These are phyloP conservation scores for Fennellomyces sp. DNA, from an alignment of 371 early-diverging fungal species.

Conservation along the genomic window DNA sequence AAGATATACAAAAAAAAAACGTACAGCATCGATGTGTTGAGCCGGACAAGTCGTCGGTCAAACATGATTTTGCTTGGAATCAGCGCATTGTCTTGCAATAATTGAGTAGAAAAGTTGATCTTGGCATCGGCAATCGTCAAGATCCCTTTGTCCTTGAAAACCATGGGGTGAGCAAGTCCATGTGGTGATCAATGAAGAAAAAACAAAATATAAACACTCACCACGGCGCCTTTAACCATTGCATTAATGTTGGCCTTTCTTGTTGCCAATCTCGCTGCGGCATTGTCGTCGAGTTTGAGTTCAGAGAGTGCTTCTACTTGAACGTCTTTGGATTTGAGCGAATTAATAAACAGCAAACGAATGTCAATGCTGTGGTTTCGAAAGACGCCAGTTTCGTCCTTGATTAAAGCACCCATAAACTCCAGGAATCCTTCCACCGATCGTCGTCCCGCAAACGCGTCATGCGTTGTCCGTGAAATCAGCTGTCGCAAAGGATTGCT, in stretches of 20 bases:
- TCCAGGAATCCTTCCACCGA: slow-evolving; percentile 29
- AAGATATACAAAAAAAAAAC: slow-evolving; percentile 11
- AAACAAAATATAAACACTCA: slow-evolving; percentile 18
- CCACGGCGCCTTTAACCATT: slow-evolving; percentile 37
- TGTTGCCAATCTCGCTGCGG: slow-evolving; percentile 2
- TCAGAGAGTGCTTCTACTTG: slow-evolving; percentile 36
- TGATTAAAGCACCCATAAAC: slow-evolving; percentile 26
- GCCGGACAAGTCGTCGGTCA: slow-evolving; percentile 60
- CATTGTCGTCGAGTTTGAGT: slow-evolving; percentile 16
- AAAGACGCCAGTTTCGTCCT: slow-evolving; percentile 28
- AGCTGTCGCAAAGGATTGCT: slow-evolving; percentile 18
- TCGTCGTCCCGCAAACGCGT: slow-evolving; percentile 28
- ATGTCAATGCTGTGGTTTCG: slow-evolving; percentile 16
- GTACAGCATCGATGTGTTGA: slow-evolving; percentile 69
- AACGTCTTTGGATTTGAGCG: slow-evolving; percentile 32
- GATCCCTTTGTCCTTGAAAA: slow-evolving; percentile 21
- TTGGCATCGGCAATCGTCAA: slow-evolving; percentile 28
- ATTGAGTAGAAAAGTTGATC: slow-evolving; percentile 34
- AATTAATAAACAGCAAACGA: slow-evolving; percentile 29
- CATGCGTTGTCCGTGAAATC: slow-evolving; percentile 21
- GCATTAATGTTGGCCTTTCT: slow-evolving; percentile 23
- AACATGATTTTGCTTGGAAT: slow-evolving; percentile 51
- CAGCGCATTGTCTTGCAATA: slow-evolving; percentile 57
- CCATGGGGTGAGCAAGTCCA: background rate
- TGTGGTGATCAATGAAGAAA: background rate